Conservation (phyloP, 768 basidiomycete species). For the Kwoniella pini region DNA sequence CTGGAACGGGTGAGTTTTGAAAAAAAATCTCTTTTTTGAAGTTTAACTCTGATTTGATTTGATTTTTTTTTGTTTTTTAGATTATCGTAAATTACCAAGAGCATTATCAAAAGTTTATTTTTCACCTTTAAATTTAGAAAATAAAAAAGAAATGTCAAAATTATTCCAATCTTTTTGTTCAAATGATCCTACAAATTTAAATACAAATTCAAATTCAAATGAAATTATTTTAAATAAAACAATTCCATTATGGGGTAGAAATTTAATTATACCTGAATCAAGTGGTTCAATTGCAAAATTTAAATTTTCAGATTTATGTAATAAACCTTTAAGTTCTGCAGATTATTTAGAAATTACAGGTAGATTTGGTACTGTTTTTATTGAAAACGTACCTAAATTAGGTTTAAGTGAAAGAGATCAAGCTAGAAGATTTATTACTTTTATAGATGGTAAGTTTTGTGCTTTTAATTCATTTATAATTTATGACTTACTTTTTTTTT, state of each 20-base stretch:
- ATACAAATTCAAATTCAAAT: constrained; percentile 27
- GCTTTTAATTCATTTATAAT: background rate
- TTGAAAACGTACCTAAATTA: constrained; percentile 85
- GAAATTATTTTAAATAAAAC: constrained; percentile 64
- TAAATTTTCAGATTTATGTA: constrained; percentile 81
- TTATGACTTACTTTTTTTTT: background rate
- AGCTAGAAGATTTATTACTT: constrained; percentile 94
- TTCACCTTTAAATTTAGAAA: constrained; percentile 70
- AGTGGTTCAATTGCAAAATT: constrained; percentile 80
- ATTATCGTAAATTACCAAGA: constrained; percentile 91
- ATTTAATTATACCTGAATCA: constrained; percentile 73
- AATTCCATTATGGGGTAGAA: constrained; percentile 88
- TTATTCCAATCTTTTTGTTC: constrained; percentile 70
- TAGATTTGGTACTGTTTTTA: constrained; percentile 81
- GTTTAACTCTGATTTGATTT: background rate
- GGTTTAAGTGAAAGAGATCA: constrained; percentile 81
- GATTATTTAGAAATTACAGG: constrained; percentile 94
- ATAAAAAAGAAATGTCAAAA: constrained; percentile 71
- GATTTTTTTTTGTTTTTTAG: constrained; percentile 55
- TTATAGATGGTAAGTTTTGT: constrained; percentile 75
- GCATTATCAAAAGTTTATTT: constrained; percentile 94
- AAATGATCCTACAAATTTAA: too few relatives aligned
- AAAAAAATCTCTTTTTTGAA: background rate
- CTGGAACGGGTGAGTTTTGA: constrained; percentile 78
- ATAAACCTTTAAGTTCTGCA: constrained; percentile 83